phyloP scores from a whole-genome alignment of 192 early-diverging fungal species.

The Podila horticola region DNA sequence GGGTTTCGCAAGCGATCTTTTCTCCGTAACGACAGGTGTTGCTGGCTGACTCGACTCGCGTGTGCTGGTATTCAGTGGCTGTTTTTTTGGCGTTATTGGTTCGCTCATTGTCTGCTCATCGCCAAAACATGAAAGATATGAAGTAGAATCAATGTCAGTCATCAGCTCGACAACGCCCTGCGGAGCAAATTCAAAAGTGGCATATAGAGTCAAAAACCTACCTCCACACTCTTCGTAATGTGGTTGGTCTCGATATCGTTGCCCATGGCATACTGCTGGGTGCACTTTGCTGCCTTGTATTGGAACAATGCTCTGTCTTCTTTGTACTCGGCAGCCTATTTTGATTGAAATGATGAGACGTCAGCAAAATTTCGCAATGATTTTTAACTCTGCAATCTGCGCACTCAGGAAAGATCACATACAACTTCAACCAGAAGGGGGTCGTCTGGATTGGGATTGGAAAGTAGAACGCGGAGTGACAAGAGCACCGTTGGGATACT shows the following conservation, averaged over 20 bases:
- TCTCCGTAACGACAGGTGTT: background rate
- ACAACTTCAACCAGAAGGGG: slow-evolving; percentile 79
- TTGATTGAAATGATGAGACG: background rate
- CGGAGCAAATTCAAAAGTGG: background rate
- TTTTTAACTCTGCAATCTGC: background rate
- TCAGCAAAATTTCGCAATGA: background rate
- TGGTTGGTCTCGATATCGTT: slow-evolving; percentile 1
- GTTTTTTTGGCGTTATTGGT: background rate
- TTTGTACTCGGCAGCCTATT: slow-evolving; percentile 65
- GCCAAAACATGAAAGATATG: no score
- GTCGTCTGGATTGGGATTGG: slow-evolving; percentile 78
- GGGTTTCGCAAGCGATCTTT: background rate
- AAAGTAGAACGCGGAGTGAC: slow-evolving; percentile 67
- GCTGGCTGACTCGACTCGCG: background rate
- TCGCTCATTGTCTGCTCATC: no score
- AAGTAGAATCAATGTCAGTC: no score
- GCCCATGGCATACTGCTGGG: slow-evolving; percentile 46
- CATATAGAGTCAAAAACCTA: background rate
- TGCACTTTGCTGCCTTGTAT: slow-evolving; percentile 56
- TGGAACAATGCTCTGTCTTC: slow-evolving; percentile 52
- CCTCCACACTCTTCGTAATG: slow-evolving; percentile 3
- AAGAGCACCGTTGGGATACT: slow-evolving; percentile 70
- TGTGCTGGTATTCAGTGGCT: background rate
- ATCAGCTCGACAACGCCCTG: background rate
- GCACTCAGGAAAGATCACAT: slow-evolving; percentile 1